Evolutionary conservation across 331 rosid species (phyloP).

Genomic region (Saraca asoca): DNA sequence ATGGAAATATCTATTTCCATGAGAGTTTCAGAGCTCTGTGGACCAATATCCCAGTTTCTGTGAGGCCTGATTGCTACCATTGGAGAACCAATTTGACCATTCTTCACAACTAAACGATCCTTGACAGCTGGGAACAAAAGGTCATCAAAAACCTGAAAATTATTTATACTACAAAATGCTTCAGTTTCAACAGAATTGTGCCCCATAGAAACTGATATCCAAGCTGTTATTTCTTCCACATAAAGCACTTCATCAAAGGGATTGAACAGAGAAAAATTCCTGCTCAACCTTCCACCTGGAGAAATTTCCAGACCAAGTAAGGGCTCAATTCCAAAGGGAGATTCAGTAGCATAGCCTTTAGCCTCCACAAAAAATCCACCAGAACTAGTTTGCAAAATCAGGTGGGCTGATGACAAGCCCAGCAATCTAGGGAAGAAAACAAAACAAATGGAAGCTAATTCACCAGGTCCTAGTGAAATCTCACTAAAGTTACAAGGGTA

Average conservation of each 20-base stretch:
- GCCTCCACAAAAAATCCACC: slow-evolving; percentile 91
- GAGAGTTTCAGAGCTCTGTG: slow-evolving; percentile 65
- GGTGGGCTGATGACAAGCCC: slow-evolving; percentile 76
- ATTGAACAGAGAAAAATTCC: slow-evolving; percentile 71
- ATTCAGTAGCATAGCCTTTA: slow-evolving; percentile 72
- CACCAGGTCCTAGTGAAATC: slow-evolving; percentile 75
- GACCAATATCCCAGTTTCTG: slow-evolving; percentile 81
- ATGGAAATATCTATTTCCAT: slow-evolving; percentile 68
- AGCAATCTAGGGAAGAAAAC: slow-evolving; percentile 75
- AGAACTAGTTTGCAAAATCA: slow-evolving; percentile 84
- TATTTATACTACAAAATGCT: slow-evolving; percentile 64
- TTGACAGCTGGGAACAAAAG: slow-evolving; percentile 47
- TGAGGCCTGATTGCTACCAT: slow-evolving; percentile 67
- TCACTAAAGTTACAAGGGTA: slow-evolving; percentile 86
- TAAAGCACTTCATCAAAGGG: slow-evolving; percentile 76
- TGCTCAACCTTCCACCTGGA: slow-evolving; percentile 76
- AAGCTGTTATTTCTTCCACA: slow-evolving; percentile 74
- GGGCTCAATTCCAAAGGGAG: slow-evolving; percentile 81
- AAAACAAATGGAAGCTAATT: slow-evolving; percentile 64
- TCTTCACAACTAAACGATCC: slow-evolving; percentile 65
- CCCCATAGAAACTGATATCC: slow-evolving; percentile 68
- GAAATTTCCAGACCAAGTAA: slow-evolving; percentile 54
- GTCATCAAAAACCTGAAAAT: slow-evolving; percentile 51
- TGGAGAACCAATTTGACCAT: slow-evolving; percentile 63
- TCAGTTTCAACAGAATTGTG: slow-evolving; percentile 61